Evolutionary conservation across 495 filamentous ascomycete genomes (phyloP), one percentile per base, ranked within the genome.

Genomic region (Haplographium delicatum): DNA sequence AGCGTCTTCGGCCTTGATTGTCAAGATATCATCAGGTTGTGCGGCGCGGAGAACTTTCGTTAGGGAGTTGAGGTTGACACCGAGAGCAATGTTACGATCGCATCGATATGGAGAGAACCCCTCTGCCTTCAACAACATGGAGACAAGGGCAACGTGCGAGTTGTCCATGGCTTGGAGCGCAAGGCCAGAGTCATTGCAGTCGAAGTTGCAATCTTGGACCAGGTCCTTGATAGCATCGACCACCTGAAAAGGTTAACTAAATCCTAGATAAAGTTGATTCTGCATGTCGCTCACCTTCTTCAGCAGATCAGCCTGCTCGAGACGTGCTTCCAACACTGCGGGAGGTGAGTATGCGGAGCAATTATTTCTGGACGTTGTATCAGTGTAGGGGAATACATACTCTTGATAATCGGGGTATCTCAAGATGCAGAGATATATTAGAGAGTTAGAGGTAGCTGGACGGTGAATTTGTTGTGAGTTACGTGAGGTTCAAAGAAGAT

Each of bases 111-210:
- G 93, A 4, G 87, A 89, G 78, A 99, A 99, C 53, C 82, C 82
- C 62, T 97, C 93, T 27, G 90, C 84, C 72, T 91, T 91, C 65
- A 99, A 85, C 76, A 95, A 80, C 94, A 99, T 97, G 50, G 93
- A 95, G 30, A 98, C 93, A 39, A 99, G 86, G 44, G 93, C 93
- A 65, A 99, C 93, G 74, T 99, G 93, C 50, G 91, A 96, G 79
- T 96, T 99, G 75, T 99, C 93, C 94, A 99, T 99, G 60, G 93
- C 93, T 73, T 99, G 93, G 24, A 99, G 85, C 44, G 90, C 90
- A 68, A 99, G 91, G 44, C 93, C 93, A 55, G 88, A 88, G 79
- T 99, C 93, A 85, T 97, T 99, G 85, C 94, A 99, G 75, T 99
- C 93, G 73, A 99, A 99, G 73, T 99, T 99, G 81, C 94, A 97